A percentile compares a stretch with the other conserved stretches of the same genome.
phyloP scores from a whole-genome alignment of 2,329 filamentous ascomycete species.

The Xylaria multiplex region DNA sequence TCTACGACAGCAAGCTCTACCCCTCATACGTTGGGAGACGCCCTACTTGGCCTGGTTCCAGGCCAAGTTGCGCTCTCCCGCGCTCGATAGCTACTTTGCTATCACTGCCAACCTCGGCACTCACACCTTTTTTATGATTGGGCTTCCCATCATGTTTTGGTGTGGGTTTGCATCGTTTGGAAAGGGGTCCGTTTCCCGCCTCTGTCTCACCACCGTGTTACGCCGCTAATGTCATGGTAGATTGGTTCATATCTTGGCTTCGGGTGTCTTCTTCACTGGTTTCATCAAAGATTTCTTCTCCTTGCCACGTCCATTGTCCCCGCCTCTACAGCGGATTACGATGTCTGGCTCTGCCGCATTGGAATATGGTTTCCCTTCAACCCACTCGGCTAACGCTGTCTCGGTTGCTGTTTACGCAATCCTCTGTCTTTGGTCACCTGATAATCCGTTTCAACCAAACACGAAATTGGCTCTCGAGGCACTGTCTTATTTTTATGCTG shows the following conservation, averaged over 20 bases:
- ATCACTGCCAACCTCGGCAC: conserved; percentile 96
- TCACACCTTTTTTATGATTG: conserved; percentile 98
- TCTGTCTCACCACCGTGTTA: conserved; percentile 11
- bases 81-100: conserved; percentile 95
- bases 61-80: conserved; percentile 78
- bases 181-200: conserved; percentile 74
- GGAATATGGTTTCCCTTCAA: conserved; percentile 97
- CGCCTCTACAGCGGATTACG: conserved; percentile 91
- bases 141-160: conserved; percentile 95
- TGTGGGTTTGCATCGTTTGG: conserved; percentile 87
- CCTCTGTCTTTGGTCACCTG: conserved; percentile 72
- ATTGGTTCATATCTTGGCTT: conserved; percentile 78
- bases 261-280: conserved; percentile 86
- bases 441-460: conserved; percentile 68
- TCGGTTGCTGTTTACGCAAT: conserved; percentile 90
- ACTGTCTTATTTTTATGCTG: conserved; percentile 83
- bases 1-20: conserved; percentile 82
- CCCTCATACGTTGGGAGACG: conserved; percentile 92
- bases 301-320: conserved; percentile 88
- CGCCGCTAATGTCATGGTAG: conserved; percentile 51
- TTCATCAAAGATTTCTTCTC: conserved; percentile 96
- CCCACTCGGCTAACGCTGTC: conserved; percentile 95
- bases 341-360: conserved; percentile 96
- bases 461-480: conserved; percentile 71
- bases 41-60: conserved; percentile 92